Conservation (phyloP, 2,329 filamentous ascomycete species). For the Lojkania enalia region DNA sequence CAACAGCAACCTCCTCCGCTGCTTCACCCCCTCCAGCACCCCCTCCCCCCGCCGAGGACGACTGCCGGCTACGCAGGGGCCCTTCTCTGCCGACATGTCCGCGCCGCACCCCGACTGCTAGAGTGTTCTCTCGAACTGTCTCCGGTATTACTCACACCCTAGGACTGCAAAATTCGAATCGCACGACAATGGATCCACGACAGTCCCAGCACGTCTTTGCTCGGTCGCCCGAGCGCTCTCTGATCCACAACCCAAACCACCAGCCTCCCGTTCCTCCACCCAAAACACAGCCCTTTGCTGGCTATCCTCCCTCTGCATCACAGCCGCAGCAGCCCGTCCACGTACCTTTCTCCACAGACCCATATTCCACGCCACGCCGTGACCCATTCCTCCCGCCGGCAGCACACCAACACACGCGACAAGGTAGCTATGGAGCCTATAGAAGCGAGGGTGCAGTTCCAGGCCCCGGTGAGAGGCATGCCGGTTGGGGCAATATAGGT, state of each 20-base stretch:
- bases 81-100: not conserved
- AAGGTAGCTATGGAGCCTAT: constrained; percentile 46
- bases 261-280: constrained; percentile 46
- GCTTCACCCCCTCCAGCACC: not conserved
- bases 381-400: constrained; percentile 51
- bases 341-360: constrained; percentile 50
- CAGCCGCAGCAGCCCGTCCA: constrained; percentile 45
- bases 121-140: constrained; percentile 2
- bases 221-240: constrained; percentile 44
- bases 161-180: constrained; percentile 11
- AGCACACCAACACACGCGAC: constrained; percentile 41
- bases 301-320: constrained; percentile 38
- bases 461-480: constrained; percentile 33
- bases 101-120: constrained; percentile 1
- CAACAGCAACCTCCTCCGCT: not conserved
- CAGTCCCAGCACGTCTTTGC: constrained; percentile 43
- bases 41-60: not conserved
- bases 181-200: constrained; percentile 40
- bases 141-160: constrained; percentile 1
- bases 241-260: constrained; percentile 63
- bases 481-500: constrained; percentile 44
- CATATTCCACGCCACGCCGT: constrained; percentile 51
- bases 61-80: not conserved
- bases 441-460: constrained; percentile 34
- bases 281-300: constrained; percentile 33